Evolutionary conservation across 2,329 filamentous ascomycete species (phyloP), one percentile per base, ranked within the genome.

Genomic region (Diaporthe nobilis): DNA sequence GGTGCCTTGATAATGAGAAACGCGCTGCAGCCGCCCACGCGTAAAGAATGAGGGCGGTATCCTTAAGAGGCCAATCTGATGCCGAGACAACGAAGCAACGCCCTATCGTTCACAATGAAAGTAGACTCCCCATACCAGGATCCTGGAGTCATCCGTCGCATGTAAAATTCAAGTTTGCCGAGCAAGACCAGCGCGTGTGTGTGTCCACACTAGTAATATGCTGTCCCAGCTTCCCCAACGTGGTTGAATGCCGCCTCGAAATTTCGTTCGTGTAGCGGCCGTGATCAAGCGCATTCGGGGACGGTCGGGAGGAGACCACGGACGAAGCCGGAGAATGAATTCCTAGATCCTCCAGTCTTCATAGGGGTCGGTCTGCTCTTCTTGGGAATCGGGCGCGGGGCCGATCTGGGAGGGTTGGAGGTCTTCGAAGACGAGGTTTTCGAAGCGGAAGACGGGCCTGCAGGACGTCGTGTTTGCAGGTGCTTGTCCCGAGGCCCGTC

Each of bases 401-500:
- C 65, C 73, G 76, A 73, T 61, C 67, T 75, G 78, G 79, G 80
- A 78, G 78, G 80, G 73, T 81, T 83, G 81, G 85, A 28, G 17
- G 49, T 55, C 58, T 71, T 76, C 78, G 79, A 81, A 78, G 78
- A 80, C 72, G 82, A 83, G 81, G 85, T 81, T 82, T 87, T 85
- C 84, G 82, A 82, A 76, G 84, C 83, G 84, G 85, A 86, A 87
- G 89, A 92, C 90, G 90, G 90, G 90, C 89, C 90, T 89, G 88
- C 88, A 88, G 89, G 89, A 85, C 83, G 84, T 82, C 86, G 84
- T 80, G 82, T 83, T 82, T 87, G 86, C 84, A 87, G 85, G 81
- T 81, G 82, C 80, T 84, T 84, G 84, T 90, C 90, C 84, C 85
- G 88, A 90, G 90, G 87, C 91, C 91, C 91, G 91, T 93, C 91